Conservation (phyloP, 169 alveolate genomes). For the Plasmodium gonderi region DNA sequence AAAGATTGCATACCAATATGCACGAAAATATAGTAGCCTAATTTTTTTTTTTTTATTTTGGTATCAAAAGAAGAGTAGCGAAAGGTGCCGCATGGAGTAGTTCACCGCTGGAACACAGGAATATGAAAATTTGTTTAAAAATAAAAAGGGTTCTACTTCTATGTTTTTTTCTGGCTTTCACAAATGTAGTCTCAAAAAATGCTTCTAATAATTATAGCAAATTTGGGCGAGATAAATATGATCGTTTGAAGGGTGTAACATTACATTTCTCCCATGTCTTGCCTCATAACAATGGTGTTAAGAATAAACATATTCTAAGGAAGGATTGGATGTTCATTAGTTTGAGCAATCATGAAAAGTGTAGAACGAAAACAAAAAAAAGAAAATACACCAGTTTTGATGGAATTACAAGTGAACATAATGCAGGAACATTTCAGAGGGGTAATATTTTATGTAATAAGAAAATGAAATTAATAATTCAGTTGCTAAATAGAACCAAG, state of each 20-base stretch:
- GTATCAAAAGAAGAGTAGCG: neutral
- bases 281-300: neutral
- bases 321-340: neutral
- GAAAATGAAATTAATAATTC: conserved; percentile 57
- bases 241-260: neutral
- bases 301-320: neutral
- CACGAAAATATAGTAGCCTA: neutral
- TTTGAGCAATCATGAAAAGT: neutral
- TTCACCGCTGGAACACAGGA: neutral
- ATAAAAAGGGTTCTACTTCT: conserved; percentile 3
- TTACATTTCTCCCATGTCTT: neutral
- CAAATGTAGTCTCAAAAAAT: conserved; percentile 2
- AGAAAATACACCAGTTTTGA: neutral
- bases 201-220: neutral
- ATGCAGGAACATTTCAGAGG: neutral
- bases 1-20: neutral
- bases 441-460: conserved; percentile 27
- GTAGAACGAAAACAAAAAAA: neutral
- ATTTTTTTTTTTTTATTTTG: neutral
- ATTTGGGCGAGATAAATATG: neutral
- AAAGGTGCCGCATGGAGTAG: neutral
- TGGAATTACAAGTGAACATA: neutral
- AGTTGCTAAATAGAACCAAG: neutral
- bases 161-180: neutral
- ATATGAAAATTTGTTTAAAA: conserved; percentile 17